phyloP scores from a whole-genome alignment of 2,329 filamentous ascomycete genomes.

The Rutstroemia sp. region DNA sequence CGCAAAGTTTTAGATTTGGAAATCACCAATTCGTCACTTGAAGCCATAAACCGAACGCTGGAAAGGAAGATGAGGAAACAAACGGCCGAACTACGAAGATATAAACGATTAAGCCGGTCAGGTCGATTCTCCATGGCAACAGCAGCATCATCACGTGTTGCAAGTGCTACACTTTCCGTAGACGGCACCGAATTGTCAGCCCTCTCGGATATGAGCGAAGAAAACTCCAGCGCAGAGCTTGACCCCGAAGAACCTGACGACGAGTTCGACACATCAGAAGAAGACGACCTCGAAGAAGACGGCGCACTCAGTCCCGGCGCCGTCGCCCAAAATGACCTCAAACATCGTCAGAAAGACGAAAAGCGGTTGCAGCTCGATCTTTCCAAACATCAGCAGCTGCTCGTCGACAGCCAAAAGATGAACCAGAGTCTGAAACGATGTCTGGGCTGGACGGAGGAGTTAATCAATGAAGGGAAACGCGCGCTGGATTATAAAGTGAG shows the following conservation, averaged over 20 bases:
- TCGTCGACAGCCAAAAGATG: conserved; percentile 88
- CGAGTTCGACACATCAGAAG: conserved; percentile 41
- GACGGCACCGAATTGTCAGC: conserved; percentile 29
- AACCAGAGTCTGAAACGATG: conserved; percentile 91
- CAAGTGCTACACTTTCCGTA: conserved; percentile 36
- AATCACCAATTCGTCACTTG: conserved; percentile 89
- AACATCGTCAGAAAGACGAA: conserved; percentile 67
- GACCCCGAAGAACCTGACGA: conserved; percentile 37
- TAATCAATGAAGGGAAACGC: conserved; percentile 83
- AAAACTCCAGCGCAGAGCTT: conserved; percentile 30
- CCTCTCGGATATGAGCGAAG: conserved; percentile 44
- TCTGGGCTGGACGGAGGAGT: conserved; percentile 78
- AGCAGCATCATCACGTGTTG: conserved; percentile 39
- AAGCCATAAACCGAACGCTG: conserved; percentile 89
- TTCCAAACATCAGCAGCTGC: conserved; percentile 77
- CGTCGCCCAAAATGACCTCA: conserved; percentile 36
- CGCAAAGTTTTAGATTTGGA: conserved; percentile 93
- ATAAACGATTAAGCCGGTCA: conserved; percentile 74
- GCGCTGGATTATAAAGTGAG: conserved; percentile 77
- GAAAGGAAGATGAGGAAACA: conserved; percentile 90
- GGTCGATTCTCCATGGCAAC: conserved; percentile 61
- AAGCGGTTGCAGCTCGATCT: conserved; percentile 78
- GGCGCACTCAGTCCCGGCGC: conserved; percentile 33
- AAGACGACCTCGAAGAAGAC: conserved; percentile 36
- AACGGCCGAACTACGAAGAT: conserved; percentile 78